phyloP scores from a whole-genome alignment of 2,329 filamentous ascomycete genomes.

The Botrytis aclada region DNA sequence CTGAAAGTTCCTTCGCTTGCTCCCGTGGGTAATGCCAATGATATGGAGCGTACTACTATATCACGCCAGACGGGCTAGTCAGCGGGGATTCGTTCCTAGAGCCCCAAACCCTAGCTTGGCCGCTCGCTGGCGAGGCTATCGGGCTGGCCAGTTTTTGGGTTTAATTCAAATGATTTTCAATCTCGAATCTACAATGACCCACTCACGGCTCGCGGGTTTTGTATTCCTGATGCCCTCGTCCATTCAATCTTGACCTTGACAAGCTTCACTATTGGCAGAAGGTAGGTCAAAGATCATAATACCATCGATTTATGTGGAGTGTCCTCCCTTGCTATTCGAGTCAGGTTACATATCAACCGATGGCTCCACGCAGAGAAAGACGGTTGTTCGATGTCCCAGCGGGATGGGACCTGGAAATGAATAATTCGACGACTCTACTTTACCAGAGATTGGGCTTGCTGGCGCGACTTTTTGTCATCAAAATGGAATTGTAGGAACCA shows the following conservation, averaged over 20 bases:
- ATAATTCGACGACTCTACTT: not conserved
- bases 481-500: not conserved
- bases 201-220: conserved; percentile 21
- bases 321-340: not conserved
- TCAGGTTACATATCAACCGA: conserved; percentile 2
- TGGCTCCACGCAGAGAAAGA: conserved; percentile 11
- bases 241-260: conserved; percentile 3
- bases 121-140: not conserved
- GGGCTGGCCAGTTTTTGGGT: not conserved
- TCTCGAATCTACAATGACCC: conserved; percentile 20
- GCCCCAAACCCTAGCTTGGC: conserved; percentile 10
- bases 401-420: conserved; percentile 8
- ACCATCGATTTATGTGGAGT: conserved; percentile 16
- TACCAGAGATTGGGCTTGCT: conserved; percentile 4
- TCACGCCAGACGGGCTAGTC: conserved; percentile 16
- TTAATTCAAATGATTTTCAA: conserved; percentile 10
- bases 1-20: conserved; percentile 12
- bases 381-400: conserved; percentile 11
- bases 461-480: not conserved
- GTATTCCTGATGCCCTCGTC: conserved; percentile 17
- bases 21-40: conserved; percentile 11
- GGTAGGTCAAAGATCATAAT: conserved; percentile 14
- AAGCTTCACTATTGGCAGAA: conserved; percentile 9
- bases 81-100: conserved; percentile 14
- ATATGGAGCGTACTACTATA: not conserved